phyloP scores from a whole-genome alignment of 768 basidiomycete genomes.

The Leccinum subtestaceum region DNA sequence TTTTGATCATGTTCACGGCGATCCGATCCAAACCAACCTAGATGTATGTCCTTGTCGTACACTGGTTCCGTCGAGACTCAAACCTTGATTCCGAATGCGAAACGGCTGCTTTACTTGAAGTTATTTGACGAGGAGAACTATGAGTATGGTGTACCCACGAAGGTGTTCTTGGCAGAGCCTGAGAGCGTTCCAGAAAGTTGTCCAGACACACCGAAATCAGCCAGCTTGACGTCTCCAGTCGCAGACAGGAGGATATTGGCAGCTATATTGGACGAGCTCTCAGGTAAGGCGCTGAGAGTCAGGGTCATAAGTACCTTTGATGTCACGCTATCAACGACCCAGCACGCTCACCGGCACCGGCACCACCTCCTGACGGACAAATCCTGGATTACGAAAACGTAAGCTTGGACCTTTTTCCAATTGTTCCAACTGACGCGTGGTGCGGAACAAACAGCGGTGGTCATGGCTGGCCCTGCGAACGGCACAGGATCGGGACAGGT shows the following conservation, averaged over 20 bases:
- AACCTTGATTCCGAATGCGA: too few relatives aligned
- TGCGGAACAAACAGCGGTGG: constrained; percentile 71
- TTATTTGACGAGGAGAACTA: too few relatives aligned
- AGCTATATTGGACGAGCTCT: constrained; percentile 44
- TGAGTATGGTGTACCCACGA: constrained; percentile 93
- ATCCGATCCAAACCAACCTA: too few relatives aligned
- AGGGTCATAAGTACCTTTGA: constrained; percentile 69
- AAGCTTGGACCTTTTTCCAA: constrained; percentile 3
- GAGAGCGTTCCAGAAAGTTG: constrained; percentile 85
- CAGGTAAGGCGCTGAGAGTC: neutral
- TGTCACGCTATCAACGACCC: constrained; percentile 57
- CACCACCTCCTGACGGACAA: too few relatives aligned
- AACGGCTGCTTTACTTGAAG: too few relatives aligned
- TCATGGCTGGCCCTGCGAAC: constrained; percentile 80
- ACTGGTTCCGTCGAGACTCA: too few relatives aligned
- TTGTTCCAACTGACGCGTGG: constrained; percentile 10
- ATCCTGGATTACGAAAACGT: constrained; percentile 37
- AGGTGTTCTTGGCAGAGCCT: constrained; percentile 87
- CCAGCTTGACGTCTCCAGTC: constrained; percentile 93
- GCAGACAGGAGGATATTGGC: constrained; percentile 93
- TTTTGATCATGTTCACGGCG: neutral
- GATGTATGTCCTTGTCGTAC: too few relatives aligned
- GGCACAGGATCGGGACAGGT: constrained; percentile 75
- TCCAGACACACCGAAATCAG: constrained; percentile 98
- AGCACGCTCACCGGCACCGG: too few relatives aligned